Evolutionary conservation across 1,284 basidiomycete species (phyloP).

Genomic region (Sanghuangporus sanghuang): DNA sequence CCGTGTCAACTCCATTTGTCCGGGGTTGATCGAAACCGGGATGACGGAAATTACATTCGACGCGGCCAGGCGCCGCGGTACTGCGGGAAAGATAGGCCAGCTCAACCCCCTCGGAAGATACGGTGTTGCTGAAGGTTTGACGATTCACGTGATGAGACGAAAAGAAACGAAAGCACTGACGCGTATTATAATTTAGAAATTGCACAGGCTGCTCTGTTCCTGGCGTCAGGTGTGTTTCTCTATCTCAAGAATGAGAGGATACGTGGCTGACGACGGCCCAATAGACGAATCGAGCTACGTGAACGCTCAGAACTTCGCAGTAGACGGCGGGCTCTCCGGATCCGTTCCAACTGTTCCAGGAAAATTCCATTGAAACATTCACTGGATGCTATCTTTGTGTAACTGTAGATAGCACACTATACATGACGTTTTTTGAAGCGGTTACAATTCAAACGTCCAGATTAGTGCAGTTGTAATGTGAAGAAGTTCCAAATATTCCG

Average conservation of each 20-base stretch:
- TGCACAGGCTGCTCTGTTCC: slow-evolving; percentile 78
- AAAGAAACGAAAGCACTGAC: background rate
- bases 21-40: slow-evolving; percentile 87
- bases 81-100: slow-evolving; percentile 73
- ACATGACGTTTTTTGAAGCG: background rate
- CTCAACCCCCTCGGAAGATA: slow-evolving; percentile 81
- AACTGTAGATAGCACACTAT: background rate
- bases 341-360: slow-evolving; percentile 72
- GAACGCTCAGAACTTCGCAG: slow-evolving; percentile 84
- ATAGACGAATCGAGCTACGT: slow-evolving; percentile 88
- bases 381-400: background rate
- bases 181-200: slow-evolving; percentile 49
- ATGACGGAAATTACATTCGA: slow-evolving; percentile 80
- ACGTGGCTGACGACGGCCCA: slow-evolving; percentile 3
- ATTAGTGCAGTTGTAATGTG: background rate
- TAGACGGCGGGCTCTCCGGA: slow-evolving; percentile 81
- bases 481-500: background rate
- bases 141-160: background rate
- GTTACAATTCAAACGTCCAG: background rate
- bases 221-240: slow-evolving; percentile 69
- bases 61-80: slow-evolving; percentile 71
- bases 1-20: slow-evolving; percentile 87
- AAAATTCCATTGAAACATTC: slow-evolving; percentile 35
- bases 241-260: background rate
- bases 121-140: slow-evolving; percentile 68